Conservation (phyloP, 192 early-diverging fungal species). For the Rhizoclosmatium globosum region DNA sequence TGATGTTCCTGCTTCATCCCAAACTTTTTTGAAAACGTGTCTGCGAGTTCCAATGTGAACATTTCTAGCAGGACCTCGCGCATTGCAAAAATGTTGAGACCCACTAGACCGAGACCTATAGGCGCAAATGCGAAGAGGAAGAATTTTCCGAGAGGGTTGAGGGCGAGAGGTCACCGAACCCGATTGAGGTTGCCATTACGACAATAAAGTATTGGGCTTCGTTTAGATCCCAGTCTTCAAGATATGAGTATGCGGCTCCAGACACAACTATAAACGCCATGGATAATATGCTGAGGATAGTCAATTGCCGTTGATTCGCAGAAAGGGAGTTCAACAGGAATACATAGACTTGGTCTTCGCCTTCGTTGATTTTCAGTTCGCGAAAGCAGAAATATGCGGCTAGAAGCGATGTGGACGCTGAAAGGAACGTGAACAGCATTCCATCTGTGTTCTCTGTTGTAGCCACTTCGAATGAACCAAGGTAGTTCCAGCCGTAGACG, state of each 20-base stretch:
- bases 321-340: constrained; percentile 52
- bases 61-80: constrained; percentile 59
- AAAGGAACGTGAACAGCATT: constrained; percentile 44
- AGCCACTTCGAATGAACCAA: not conserved
- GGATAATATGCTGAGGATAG: constrained; percentile 50
- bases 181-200: constrained; percentile 54
- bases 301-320: constrained; percentile 54
- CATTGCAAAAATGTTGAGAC: constrained; percentile 51
- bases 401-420: constrained; percentile 39
- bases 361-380: constrained; percentile 48
- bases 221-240: constrained; percentile 62
- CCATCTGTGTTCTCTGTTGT: constrained; percentile 42
- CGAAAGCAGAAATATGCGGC: constrained; percentile 35
- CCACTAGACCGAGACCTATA: constrained; percentile 53
- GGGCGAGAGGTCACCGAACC: constrained; percentile 59
- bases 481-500: not conserved
- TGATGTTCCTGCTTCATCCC: constrained; percentile 44
- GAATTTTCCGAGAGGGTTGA: constrained; percentile 41
- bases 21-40: constrained; percentile 47
- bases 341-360: constrained; percentile 43
- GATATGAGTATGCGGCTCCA: constrained; percentile 40
- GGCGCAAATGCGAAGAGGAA: constrained; percentile 40
- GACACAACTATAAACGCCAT: constrained; percentile 44
- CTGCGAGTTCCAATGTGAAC: constrained; percentile 52
- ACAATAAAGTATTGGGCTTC: constrained; percentile 51